Evolutionary conservation across 2,329 filamentous ascomycete species (phyloP).

Genomic region (Penicillium frequentans): DNA sequence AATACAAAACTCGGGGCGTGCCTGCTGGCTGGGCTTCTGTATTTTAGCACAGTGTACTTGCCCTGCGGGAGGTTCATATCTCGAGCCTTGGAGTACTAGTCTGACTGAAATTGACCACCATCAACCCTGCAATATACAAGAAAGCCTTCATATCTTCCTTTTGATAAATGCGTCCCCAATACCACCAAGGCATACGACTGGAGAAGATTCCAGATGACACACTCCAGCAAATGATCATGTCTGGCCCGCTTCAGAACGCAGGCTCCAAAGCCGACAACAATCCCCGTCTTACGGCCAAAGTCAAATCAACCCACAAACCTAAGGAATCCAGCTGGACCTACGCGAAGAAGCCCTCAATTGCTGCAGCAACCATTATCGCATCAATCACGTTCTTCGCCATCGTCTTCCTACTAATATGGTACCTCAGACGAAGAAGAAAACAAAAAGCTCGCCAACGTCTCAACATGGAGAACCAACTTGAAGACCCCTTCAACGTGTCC

Average conservation of each 20-base stretch:
- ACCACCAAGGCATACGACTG: neutral
- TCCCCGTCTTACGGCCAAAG: neutral
- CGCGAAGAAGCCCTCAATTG: conserved; percentile 20
- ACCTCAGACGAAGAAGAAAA: conserved; percentile 13
- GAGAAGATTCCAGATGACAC: neutral
- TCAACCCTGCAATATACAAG: neutral
- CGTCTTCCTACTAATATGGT: conserved; percentile 21
- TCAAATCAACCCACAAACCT: neutral
- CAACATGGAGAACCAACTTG: conserved; percentile 5
- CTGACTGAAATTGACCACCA: neutral
- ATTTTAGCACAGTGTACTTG: neutral
- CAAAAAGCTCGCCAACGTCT: conserved; percentile 15
- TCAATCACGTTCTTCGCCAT: conserved; percentile 20
- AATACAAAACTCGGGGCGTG: neutral
- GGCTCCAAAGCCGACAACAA: neutral
- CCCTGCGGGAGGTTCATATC: neutral
- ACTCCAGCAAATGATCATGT: neutral
- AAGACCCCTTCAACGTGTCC: conserved; percentile 20
- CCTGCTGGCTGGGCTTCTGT: neutral
- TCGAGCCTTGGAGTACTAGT: neutral
- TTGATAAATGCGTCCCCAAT: neutral
- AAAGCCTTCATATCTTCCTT: too few relatives aligned
- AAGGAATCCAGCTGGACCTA: neutral
- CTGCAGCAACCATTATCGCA: conserved; percentile 26
- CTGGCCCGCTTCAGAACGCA: neutral